phyloP scores from a whole-genome alignment of 2,329 filamentous ascomycete genomes.

The Ophiostoma perfectum region DNA sequence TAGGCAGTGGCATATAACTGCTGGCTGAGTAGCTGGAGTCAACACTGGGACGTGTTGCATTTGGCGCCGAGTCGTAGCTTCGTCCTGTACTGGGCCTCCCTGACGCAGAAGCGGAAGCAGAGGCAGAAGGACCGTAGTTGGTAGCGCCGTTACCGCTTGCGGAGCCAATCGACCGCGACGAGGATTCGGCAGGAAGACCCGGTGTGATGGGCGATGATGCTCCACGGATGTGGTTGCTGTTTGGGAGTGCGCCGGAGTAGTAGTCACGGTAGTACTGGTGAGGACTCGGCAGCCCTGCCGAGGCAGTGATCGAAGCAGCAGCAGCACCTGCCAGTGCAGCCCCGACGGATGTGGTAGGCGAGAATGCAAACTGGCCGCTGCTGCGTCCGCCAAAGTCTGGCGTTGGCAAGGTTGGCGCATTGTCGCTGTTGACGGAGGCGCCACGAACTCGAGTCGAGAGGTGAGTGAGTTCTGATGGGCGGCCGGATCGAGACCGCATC shows the following conservation, averaged over 20 bases:
- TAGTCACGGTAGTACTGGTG: conserved; percentile 51
- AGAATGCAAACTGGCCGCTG: conserved; percentile 61
- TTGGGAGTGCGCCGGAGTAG: conserved; percentile 42
- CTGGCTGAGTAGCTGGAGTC: conserved; percentile 22
- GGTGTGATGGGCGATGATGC: conserved; percentile 33
- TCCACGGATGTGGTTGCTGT: conserved; percentile 46
- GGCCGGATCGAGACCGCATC: conserved; percentile 42
- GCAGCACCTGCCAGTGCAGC: not conserved
- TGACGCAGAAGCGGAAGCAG: not conserved
- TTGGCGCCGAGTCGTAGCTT: conserved; percentile 49
- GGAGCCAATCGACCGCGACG: conserved; percentile 45
- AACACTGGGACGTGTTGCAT: conserved; percentile 27
- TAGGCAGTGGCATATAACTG: conserved; percentile 47
- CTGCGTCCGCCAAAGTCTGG: conserved; percentile 61
- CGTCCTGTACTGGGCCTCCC: conserved; percentile 55
- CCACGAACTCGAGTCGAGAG: conserved; percentile 44
- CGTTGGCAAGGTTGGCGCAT: conserved; percentile 57
- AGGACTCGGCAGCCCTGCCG: conserved; percentile 38
- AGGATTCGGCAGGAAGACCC: conserved; percentile 37
- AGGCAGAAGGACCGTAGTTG: not conserved
- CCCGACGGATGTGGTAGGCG: conserved; percentile 36
- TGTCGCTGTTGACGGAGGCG: conserved; percentile 57
- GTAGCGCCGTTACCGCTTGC: conserved; percentile 35
- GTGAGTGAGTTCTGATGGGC: conserved; percentile 42
- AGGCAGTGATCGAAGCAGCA: conserved; percentile 13